Evolutionary conservation across 129 eudicot genomes (phyloP).

Genomic region (Helichrysum umbraculigerum): DNA sequence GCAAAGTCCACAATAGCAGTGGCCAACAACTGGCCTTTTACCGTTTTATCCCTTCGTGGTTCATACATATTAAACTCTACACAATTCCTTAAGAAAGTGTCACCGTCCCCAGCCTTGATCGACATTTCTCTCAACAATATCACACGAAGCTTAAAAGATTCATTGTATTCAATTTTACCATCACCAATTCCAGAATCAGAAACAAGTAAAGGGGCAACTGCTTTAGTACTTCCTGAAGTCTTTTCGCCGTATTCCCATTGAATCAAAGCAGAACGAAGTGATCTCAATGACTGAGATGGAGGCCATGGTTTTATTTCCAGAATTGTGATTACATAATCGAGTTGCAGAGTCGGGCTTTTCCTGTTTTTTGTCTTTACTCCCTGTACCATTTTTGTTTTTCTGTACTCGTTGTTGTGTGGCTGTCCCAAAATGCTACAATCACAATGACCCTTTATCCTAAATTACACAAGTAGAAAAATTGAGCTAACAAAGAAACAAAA

Average conservation of each 20-base stretch:
- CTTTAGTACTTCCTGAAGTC: slow-evolving; percentile 64
- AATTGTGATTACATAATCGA: slow-evolving; percentile 61
- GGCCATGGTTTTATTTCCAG: slow-evolving; percentile 98
- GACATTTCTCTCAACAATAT: slow-evolving; percentile 59
- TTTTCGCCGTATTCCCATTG: slow-evolving; percentile 83
- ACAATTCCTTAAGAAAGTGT: slow-evolving; percentile 62
- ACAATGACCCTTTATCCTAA: no score
- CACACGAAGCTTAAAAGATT: slow-evolving; percentile 66
- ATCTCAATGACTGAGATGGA: slow-evolving; percentile 78
- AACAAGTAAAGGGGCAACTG: slow-evolving; percentile 66
- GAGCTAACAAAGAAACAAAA: no score
- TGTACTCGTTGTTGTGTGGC: background rate
- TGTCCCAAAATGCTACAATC: background rate
- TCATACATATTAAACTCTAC: slow-evolving; percentile 86
- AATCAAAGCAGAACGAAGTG: slow-evolving; percentile 67
- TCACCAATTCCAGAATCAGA: slow-evolving; percentile 59
- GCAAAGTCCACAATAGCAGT: slow-evolving; percentile 83
- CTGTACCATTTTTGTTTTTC: slow-evolving; percentile 48
- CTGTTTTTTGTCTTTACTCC: slow-evolving; percentile 60
- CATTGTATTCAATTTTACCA: slow-evolving; percentile 77
- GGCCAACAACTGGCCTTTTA: slow-evolving; percentile 78
- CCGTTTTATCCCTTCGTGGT: slow-evolving; percentile 65
- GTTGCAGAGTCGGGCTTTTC: slow-evolving; percentile 59
- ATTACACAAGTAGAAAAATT: no score
- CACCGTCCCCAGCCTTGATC: slow-evolving; percentile 51